These are phyloP conservation scores for Pythium volutum DNA, from an alignment of 352 stramenopile genomes.

Conservation along the genomic window DNA sequence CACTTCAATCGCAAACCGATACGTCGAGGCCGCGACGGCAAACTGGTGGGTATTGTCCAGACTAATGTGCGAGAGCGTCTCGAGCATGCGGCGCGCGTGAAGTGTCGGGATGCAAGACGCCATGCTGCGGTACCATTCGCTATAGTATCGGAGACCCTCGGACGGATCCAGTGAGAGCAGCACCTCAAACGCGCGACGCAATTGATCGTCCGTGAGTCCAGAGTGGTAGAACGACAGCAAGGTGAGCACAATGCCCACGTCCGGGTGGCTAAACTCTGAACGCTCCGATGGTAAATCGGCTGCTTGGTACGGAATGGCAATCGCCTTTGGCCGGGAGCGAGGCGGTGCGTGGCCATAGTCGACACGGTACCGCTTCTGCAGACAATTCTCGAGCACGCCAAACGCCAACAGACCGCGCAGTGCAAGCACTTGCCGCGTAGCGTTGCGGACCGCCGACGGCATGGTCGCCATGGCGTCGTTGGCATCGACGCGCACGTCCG, in stretches of 20 bases:
- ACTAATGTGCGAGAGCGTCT: conserved; percentile 67
- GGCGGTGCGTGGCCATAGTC: conserved; percentile 62
- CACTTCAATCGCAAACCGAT: conserved; percentile 52
- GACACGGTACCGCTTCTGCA: conserved; percentile 87
- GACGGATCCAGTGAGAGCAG: conserved; percentile 63
- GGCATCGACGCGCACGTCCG: conserved; percentile 25
- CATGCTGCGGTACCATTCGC: conserved; percentile 61
- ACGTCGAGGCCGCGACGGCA: conserved; percentile 44
- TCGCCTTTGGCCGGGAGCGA: conserved; percentile 45
- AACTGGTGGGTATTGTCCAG: conserved; percentile 68
- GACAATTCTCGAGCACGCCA: conserved; percentile 70
- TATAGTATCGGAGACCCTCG: conserved; percentile 61
- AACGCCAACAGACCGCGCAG: conserved; percentile 78
- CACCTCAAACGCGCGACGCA: conserved; percentile 47
- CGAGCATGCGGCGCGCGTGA: conserved; percentile 32
- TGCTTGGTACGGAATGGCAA: conserved; percentile 87
- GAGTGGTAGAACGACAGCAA: conserved; percentile 83
- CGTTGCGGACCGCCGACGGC: conserved; percentile 21
- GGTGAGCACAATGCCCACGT: conserved; percentile 80
- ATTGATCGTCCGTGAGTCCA: conserved; percentile 49
- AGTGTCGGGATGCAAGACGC: conserved; percentile 11
- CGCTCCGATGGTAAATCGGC: conserved; percentile 78
- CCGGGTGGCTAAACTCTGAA: conserved; percentile 87
- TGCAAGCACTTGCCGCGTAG: conserved; percentile 44
- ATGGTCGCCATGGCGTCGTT: conserved; percentile 21